Evolutionary conservation across 176 grass and related monocot genomes (phyloP).

Genomic region (Oryza brachyantha): DNA sequence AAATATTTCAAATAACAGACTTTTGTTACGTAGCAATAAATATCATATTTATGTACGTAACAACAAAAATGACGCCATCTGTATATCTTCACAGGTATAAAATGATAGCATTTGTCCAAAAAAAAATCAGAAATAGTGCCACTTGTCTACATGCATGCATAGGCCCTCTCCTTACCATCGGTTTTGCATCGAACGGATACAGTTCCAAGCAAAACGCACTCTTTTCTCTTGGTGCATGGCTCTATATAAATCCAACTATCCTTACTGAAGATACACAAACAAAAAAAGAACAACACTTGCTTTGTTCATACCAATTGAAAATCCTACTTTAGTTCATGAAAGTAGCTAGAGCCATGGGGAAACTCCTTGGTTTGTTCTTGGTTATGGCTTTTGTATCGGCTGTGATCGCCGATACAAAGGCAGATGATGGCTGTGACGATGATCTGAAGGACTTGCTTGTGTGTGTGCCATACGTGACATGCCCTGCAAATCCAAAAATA

Average conservation of each 20-base stretch:
- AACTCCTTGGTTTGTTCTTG: constrained; percentile 11
- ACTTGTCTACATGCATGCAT: too few species aligned
- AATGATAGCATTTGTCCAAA: too few species aligned
- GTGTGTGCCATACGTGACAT: constrained; percentile 31
- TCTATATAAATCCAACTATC: constrained; percentile 19
- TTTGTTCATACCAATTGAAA: not conserved
- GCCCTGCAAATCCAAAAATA: constrained; percentile 13
- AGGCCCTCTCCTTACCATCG: not conserved
- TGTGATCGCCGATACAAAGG: not conserved
- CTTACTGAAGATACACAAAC: not conserved
- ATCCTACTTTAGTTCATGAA: not conserved
- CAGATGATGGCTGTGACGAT: not conserved
- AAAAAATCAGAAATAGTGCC: too few species aligned
- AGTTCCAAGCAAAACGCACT: too few species aligned
- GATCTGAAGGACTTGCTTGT: not conserved
- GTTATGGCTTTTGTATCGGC: not conserved
- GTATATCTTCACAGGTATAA: too few species aligned
- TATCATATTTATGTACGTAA: not conserved
- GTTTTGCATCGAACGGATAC: not conserved
- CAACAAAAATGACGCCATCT: too few species aligned
- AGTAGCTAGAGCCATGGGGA: constrained; percentile 5
- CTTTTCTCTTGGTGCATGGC: too few species aligned
- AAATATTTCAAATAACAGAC: not conserved
- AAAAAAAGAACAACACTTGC: not conserved
- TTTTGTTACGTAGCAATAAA: not conserved